Evolutionary conservation across 257 asterid species (phyloP).

Genomic region (Catharanthus roseus): DNA sequence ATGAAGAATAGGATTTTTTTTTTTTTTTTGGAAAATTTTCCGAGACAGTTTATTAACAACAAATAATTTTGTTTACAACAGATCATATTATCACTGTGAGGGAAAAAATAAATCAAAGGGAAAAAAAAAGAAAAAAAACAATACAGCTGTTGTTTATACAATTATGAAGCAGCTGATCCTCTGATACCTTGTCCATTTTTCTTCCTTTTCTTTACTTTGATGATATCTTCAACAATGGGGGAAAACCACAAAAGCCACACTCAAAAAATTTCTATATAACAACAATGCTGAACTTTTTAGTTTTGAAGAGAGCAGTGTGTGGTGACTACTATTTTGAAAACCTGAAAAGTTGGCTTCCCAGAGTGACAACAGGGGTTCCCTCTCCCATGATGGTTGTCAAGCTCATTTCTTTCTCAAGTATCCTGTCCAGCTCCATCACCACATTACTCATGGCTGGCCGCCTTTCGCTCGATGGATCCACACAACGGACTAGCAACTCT

Average conservation of each 20-base stretch:
- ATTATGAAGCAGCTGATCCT: constrained; percentile 62
- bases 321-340: constrained; percentile 41
- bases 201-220: constrained; percentile 8
- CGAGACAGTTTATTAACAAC: too few species aligned
- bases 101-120: background rate
- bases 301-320: too few species aligned
- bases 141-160: constrained; percentile 75
- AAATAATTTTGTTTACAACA: constrained; percentile 8
- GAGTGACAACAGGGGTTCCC: constrained; percentile 82
- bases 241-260: constrained; percentile 21
- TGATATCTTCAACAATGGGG: constrained; percentile 19
- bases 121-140: constrained; percentile 18
- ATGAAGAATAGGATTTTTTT: too few species aligned
- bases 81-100: background rate
- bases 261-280: constrained; percentile 12
- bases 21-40: too few species aligned
- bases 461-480: constrained; percentile 66
- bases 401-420: constrained; percentile 86
- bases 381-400: constrained; percentile 89
- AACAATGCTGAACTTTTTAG: constrained; percentile 6
- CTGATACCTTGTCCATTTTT: constrained; percentile 23
- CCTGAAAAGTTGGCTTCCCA: constrained; percentile 89
- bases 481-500: constrained; percentile 51
- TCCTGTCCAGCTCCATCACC: constrained; percentile 70
- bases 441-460: constrained; percentile 70